Conservation (phyloP, 306 rosid species). For the Corylus avellana region DNA sequence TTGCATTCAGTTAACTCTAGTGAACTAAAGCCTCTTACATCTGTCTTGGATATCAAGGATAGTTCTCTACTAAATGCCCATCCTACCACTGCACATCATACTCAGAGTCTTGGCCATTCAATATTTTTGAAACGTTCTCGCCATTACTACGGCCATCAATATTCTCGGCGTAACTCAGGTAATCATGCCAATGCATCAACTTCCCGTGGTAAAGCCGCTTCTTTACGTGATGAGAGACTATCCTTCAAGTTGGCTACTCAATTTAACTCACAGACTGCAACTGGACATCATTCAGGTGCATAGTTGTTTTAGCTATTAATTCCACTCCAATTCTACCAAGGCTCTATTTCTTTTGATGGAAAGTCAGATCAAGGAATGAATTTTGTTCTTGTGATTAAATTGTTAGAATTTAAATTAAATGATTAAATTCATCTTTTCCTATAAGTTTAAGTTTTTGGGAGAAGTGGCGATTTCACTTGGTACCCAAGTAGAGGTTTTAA, state of each 20-base stretch:
- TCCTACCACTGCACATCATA: slow-evolving; percentile 52
- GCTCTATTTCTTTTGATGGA: not conserved
- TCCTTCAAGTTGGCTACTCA: slow-evolving; percentile 65
- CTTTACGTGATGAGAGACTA: slow-evolving; percentile 51
- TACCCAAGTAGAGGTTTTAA: no score
- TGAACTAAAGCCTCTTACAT: slow-evolving; percentile 34
- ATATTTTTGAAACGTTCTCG: slow-evolving; percentile 76
- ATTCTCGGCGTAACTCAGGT: slow-evolving; percentile 70
- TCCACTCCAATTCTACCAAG: not conserved
- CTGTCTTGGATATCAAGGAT: slow-evolving; percentile 54
- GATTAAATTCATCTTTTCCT: no score
- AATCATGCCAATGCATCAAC: slow-evolving; percentile 62
- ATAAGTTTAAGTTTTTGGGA: no score
- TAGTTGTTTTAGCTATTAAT: not conserved
- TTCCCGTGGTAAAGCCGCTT: slow-evolving; percentile 61
- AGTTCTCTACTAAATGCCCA: slow-evolving; percentile 46
- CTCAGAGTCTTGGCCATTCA: slow-evolving; percentile 69
- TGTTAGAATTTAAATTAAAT: no score
- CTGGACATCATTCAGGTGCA: slow-evolving; percentile 51
- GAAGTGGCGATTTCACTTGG: no score
- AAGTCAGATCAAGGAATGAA: not conserved
- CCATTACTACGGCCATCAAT: slow-evolving; percentile 79
- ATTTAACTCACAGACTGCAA: slow-evolving; percentile 41
- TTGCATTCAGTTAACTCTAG: slow-evolving; percentile 50
- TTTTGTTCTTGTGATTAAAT: not conserved